Evolutionary conservation across 2,329 filamentous ascomycete species (phyloP).

Genomic region (Hortaea sp.): DNA sequence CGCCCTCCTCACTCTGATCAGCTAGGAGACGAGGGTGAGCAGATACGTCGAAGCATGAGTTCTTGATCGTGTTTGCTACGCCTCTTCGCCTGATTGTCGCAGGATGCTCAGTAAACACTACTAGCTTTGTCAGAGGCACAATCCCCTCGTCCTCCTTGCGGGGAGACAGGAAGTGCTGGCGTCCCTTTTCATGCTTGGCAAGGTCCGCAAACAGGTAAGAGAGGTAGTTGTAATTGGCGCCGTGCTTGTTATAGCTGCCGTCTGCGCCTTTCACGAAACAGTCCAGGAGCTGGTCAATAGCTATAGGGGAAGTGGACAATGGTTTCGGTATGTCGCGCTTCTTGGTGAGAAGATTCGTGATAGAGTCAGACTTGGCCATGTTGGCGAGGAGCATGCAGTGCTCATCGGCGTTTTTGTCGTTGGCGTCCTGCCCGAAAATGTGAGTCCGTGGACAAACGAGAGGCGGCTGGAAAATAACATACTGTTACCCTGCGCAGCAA

Average conservation of each 20-base stretch:
- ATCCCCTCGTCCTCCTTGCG: slow-evolving; percentile 67
- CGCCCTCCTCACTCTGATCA: slow-evolving; percentile 30
- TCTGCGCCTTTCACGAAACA: slow-evolving; percentile 89
- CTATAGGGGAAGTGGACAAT: slow-evolving; percentile 61
- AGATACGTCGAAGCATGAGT: slow-evolving; percentile 72
- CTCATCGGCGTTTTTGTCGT: slow-evolving; percentile 74
- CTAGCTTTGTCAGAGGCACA: slow-evolving; percentile 83
- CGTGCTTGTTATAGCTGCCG: slow-evolving; percentile 63
- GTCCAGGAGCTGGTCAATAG: slow-evolving; percentile 86
- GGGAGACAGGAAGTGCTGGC: slow-evolving; percentile 61
- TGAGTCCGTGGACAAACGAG: background rate
- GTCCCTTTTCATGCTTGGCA: slow-evolving; percentile 60
- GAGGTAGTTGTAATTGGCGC: slow-evolving; percentile 84
- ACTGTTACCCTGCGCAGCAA: slow-evolving; percentile 65
- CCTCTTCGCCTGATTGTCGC: slow-evolving; percentile 77
- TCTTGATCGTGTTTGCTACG: slow-evolving; percentile 95
- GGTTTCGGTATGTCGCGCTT: slow-evolving; percentile 58
- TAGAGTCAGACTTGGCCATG: slow-evolving; percentile 63
- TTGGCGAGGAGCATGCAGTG: slow-evolving; percentile 91
- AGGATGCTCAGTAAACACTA: slow-evolving; percentile 86
- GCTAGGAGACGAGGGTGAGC: slow-evolving; percentile 48
- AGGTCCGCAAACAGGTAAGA: slow-evolving; percentile 91
- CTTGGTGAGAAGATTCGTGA: slow-evolving; percentile 58
- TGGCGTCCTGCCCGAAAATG: slow-evolving; percentile 44
- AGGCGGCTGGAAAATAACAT: slow-evolving; percentile 29